Base-by-base conservation (phyloP, 2,329 filamentous ascomycete genomes). In the Zalaria obscura region DNA sequence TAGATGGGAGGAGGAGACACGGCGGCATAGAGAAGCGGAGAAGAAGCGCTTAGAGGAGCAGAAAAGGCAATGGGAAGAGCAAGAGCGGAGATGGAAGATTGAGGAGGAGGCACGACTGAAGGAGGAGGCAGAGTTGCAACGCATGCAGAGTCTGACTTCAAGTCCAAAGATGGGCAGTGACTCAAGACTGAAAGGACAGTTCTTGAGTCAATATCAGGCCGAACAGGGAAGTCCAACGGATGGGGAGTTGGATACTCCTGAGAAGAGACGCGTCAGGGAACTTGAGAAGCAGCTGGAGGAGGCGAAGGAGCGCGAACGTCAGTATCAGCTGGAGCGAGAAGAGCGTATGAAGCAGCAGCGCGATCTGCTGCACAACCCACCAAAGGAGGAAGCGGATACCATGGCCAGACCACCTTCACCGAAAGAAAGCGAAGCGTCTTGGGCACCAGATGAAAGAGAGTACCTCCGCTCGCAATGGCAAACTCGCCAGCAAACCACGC, bases 141-240 rank as follows among this genome's bases (percentile, higher is more conserved):
- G 18, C 27, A 9, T 5, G 7, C 36, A 38, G 25, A 25, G 18
- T 18, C 18, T 18, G 18, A 18, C 18, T 18, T 18, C 18, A 38
- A 39, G 52, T 73, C 75, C 7, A 72, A 71, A 34, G 59, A 87
- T 28, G 74, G 75, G 38, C 69, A 80, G 75, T 53, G 79, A 87
- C 51, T 69, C 72, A 32, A 75, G 79, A 47, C 68, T 94, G 25
- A 80, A 79, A 45, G 87, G 87, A 2, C 87, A 94, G 55, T 88
- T 80, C 52, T 71, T 93, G 39, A 89, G 83, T 55, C 83, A 94
- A 56, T 93, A 94, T 57, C 81, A 85, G 57, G 77, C 80, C 18
- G 79, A 85, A 50, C 77, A 83, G 55, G 35, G 57, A 50, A 40
- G 57, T 31, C 55, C 50, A 54, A 68, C 46, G 54, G 60, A 41